Evolutionary conservation across 352 stramenopile species (phyloP).

Genomic region (Thalassiosira gravida): DNA sequence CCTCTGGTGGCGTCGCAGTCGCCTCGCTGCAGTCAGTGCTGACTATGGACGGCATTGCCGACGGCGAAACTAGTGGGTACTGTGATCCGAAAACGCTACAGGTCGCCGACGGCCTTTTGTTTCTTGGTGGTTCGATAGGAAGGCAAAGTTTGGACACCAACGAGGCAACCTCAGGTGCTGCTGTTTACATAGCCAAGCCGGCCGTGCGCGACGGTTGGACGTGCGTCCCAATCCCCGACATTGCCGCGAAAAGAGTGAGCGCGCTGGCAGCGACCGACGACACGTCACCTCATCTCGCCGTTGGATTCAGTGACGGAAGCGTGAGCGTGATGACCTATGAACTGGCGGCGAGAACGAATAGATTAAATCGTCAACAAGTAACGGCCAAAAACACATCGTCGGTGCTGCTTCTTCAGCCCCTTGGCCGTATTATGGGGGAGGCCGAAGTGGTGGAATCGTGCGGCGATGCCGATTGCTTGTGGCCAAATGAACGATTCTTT

Average conservation of each 20-base stretch:
- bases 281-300: constrained; percentile 60
- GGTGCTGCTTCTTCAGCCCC: constrained; percentile 49
- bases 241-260: constrained; percentile 54
- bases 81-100: constrained; percentile 72
- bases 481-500: constrained; percentile 38
- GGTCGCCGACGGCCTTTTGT: constrained; percentile 76
- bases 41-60: constrained; percentile 33
- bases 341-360: constrained; percentile 58
- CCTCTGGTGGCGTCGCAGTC: constrained; percentile 24
- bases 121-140: constrained; percentile 66
- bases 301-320: constrained; percentile 72
- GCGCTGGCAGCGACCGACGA: constrained; percentile 40
- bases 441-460: constrained; percentile 33
- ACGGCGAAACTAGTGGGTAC: constrained; percentile 17
- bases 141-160: constrained; percentile 26
- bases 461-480: constrained; percentile 48
- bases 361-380: constrained; percentile 31
- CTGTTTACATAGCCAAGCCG: constrained; percentile 79
- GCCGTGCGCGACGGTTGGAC: constrained; percentile 71
- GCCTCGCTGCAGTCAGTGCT: constrained; percentile 70
- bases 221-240: constrained; percentile 57
- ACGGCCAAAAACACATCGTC: constrained; percentile 17
- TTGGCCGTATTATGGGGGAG: constrained; percentile 63
- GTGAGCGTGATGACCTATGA: constrained; percentile 74
- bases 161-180: constrained; percentile 37